Evolutionary conservation across 176 grass and related monocot genomes (phyloP), one percentile per base, ranked within the genome.

Genomic region (Ensete ventricosum): DNA sequence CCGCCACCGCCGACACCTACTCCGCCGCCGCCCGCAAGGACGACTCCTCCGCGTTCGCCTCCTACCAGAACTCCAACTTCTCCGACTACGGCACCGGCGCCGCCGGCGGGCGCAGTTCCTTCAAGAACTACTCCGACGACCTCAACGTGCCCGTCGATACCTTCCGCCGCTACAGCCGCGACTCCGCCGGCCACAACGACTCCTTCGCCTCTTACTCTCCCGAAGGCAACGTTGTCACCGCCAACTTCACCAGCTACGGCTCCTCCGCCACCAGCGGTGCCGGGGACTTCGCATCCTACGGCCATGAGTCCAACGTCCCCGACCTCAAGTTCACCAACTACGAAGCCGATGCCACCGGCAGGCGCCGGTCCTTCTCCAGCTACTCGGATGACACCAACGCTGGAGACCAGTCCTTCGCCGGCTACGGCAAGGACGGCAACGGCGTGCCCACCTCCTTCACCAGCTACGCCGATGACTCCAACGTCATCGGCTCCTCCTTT

Each of bases 151-250:
- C 65, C 65, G 3, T 68, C 2, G 65, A 68, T 25, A 34, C 65
- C 21, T 68, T 68, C 65, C 65, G 65, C 65, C 65, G 65, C 65
- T 68, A 68, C 65, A 48, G 65, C 24, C 65, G 65, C 24, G 65
- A 68, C 65, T 68, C 65, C 65, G 1, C 29, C 65, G 25, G 9
- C 21, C 65, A 68, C 24, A 68, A 68, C 34, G 65, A 68, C 24
- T 68, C 65, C 21, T 68, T 68, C 23, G 29, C 65, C 11, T 34
- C 26, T 25, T 68, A 68, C 65, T 23, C 10, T 1, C 24, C 25
- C 14, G 65, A 68, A 9, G 65, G 65, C 14, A 68, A 68, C 29
- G 26, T 68, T 12, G 24, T 14, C 24, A 68, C 24, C 6, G 13
- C 65, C 65, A 68, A 68, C 11, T 68, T 68, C 65, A 68, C 65